phyloP scores from a whole-genome alignment of 352 stramenopile species.

The Globisporangium spinosum region DNA sequence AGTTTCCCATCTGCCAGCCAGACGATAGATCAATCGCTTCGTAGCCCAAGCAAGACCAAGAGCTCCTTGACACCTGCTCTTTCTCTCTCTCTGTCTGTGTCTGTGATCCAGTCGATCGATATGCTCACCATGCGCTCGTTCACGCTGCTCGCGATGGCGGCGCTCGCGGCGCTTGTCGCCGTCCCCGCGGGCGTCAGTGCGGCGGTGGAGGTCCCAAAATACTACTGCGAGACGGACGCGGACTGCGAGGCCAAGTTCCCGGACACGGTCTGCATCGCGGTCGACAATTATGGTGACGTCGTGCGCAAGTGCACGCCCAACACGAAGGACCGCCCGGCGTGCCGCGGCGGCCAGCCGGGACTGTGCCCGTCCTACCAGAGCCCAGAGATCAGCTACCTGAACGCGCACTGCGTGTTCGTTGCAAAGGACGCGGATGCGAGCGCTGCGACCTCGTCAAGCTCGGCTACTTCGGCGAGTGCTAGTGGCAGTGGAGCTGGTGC shows the following conservation, averaged over 20 bases:
- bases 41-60: neutral
- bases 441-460: slow-evolving; percentile 10
- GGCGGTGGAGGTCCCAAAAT: slow-evolving; percentile 22
- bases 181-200: slow-evolving; percentile 6
- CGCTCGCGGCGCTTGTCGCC: slow-evolving; percentile 3
- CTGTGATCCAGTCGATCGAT: neutral
- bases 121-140: slow-evolving; percentile 15
- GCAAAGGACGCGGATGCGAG: slow-evolving; percentile 36
- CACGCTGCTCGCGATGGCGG: slow-evolving; percentile 11
- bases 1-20: slow-evolving; percentile 1
- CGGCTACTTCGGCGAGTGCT: slow-evolving; percentile 11
- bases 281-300: slow-evolving; percentile 75
- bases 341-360: slow-evolving; percentile 58
- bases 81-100: neutral
- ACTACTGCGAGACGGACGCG: slow-evolving; percentile 60
- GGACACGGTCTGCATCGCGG: slow-evolving; percentile 68
- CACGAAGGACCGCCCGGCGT: slow-evolving; percentile 68
- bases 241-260: slow-evolving; percentile 70
- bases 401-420: slow-evolving; percentile 82
- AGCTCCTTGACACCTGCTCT: neutral
- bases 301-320: slow-evolving; percentile 82
- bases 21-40: neutral
- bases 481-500: neutral
- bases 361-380: slow-evolving; percentile 81
- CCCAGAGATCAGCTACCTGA: slow-evolving; percentile 64